These are phyloP conservation scores for Hysterangium stoloniferum DNA, from an alignment of 768 basidiomycete genomes.

Conservation along the genomic window DNA sequence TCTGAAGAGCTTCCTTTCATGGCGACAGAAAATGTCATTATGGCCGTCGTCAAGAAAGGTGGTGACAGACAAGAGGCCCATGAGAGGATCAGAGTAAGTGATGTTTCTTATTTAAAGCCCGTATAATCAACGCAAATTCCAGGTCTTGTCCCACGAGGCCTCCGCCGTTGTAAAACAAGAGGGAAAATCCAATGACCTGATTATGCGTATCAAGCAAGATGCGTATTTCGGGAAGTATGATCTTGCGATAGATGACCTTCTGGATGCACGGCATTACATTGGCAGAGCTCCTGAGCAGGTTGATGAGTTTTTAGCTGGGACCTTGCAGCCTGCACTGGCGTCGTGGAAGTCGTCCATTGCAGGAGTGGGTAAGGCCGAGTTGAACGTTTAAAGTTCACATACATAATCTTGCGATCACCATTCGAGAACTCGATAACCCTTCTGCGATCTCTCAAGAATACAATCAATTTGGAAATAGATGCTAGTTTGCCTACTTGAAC, in stretches of 20 bases:
- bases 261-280: slow-evolving; percentile 85
- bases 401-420: neutral
- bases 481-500: no score
- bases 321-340: slow-evolving; percentile 75
- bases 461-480: no score
- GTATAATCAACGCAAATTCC: slow-evolving; percentile 6
- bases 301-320: slow-evolving; percentile 76
- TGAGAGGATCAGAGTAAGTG: slow-evolving; percentile 79
- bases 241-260: slow-evolving; percentile 61
- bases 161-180: slow-evolving; percentile 91
- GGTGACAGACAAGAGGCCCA: slow-evolving; percentile 97
- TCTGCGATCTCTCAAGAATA: no score
- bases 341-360: slow-evolving; percentile 49
- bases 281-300: slow-evolving; percentile 96
- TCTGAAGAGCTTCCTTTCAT: slow-evolving; percentile 96
- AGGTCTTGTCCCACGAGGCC: slow-evolving; percentile 93
- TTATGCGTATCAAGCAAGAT: slow-evolving; percentile 74
- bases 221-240: slow-evolving; percentile 89
- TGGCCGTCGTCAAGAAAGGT: slow-evolving; percentile 93
- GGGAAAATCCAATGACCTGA: slow-evolving; percentile 92
- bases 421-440: no score
- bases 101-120: slow-evolving; percentile 14
- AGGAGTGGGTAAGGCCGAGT: slow-evolving; percentile 51
- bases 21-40: slow-evolving; percentile 99
- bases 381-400: slow-evolving; percentile 39